These are phyloP conservation scores for Leishmania gerbilli DNA, from an alignment of 208 protist genomes.

Conservation along the genomic window DNA sequence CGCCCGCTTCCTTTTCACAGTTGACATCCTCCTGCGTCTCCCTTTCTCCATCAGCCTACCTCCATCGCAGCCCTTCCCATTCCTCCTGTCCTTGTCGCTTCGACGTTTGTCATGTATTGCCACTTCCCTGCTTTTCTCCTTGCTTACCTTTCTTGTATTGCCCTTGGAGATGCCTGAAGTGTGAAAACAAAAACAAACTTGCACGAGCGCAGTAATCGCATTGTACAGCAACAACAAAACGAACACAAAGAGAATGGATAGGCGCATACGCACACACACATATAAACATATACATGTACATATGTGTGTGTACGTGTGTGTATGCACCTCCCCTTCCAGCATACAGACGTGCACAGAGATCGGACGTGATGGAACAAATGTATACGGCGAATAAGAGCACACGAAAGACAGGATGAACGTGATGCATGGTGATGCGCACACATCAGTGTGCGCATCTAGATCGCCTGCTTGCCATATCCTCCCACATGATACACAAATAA, in stretches of 20 bases:
- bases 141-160: not conserved
- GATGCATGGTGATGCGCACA: not conserved
- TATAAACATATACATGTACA: not conserved
- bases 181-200: not conserved
- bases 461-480: not conserved
- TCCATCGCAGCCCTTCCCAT: not conserved
- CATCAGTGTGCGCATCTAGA: not conserved
- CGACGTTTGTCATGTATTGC: not conserved
- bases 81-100: not conserved
- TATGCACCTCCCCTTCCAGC: not conserved
- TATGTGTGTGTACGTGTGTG: not conserved
- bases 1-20: not conserved
- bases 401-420: not conserved
- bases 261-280: not conserved
- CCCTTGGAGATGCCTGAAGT: not conserved
- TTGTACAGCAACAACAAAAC: not conserved
- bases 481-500: not conserved
- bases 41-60: not conserved
- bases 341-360: not conserved
- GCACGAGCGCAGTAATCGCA: not conserved
- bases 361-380: not conserved
- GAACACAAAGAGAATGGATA: not conserved
- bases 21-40: not conserved
- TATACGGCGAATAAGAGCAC: not conserved
- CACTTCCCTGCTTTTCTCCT: not conserved